phyloP scores from a whole-genome alignment of 345 rosid species.

The Aquilaria yunnanensis region DNA sequence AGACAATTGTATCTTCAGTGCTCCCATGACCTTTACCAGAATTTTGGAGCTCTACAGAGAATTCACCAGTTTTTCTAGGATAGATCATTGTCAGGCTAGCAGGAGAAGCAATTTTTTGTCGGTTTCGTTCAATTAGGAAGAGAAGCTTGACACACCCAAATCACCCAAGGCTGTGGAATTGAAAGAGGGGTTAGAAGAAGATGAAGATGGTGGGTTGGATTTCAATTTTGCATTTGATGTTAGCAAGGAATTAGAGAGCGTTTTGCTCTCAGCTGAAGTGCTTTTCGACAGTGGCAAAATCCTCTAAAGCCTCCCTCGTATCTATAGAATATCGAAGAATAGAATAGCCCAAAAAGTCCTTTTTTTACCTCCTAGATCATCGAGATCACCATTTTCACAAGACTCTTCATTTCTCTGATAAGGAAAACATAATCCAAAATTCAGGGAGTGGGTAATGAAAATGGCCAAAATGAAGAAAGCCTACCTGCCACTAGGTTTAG shows the following conservation, averaged over 20 bases:
- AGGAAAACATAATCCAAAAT: too few relatives aligned
- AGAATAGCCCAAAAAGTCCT: constrained; percentile 17
- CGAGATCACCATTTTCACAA: constrained; percentile 44
- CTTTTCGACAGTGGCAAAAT: constrained; percentile 72
- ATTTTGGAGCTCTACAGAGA: constrained; percentile 46
- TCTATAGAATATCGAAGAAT: constrained; percentile 23
- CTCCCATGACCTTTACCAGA: constrained; percentile 70
- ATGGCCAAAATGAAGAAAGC: too few relatives aligned
- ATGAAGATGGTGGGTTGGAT: constrained; percentile 12
- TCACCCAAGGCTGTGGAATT: constrained; percentile 13
- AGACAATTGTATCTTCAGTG: constrained; percentile 52
- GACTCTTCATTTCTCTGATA: constrained; percentile 1
- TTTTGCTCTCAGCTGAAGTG: constrained; percentile 56
- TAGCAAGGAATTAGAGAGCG: constrained; percentile 22
- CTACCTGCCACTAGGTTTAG: too few relatives aligned
- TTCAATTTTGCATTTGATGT: constrained; percentile 54
- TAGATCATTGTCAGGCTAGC: constrained; percentile 3
- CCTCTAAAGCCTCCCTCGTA: constrained; percentile 66
- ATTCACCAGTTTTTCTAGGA: constrained; percentile 25
- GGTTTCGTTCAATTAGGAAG: constrained; percentile 59
- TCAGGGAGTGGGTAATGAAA: too few relatives aligned
- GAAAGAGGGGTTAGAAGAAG: neutral
- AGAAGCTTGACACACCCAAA: constrained; percentile 56
- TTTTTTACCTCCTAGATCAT: constrained; percentile 38
- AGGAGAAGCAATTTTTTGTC: constrained; percentile 13